These are phyloP conservation scores for Aegilops umbellulata DNA, from an alignment of 176 grass and related monocot genomes.

Conservation along the genomic window DNA sequence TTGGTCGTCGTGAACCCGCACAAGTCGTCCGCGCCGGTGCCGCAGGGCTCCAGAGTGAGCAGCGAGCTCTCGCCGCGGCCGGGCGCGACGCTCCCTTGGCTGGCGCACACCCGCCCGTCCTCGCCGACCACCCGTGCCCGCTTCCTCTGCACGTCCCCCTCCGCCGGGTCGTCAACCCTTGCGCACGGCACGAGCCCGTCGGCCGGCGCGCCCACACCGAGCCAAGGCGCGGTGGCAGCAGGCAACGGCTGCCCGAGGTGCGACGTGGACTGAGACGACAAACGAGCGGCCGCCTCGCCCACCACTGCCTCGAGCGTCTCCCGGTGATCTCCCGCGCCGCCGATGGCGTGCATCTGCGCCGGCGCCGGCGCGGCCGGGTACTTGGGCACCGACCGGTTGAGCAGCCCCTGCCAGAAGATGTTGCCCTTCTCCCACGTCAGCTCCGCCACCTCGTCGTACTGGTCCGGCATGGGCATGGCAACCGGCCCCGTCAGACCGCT, in stretches of 20 bases:
- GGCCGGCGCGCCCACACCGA: not conserved
- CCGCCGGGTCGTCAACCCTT: slow-evolving; percentile 16
- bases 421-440: slow-evolving; percentile 84
- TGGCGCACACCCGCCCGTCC: slow-evolving; percentile 48
- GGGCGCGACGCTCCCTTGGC: slow-evolving; percentile 65
- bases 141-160: slow-evolving; percentile 31
- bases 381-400: slow-evolving; percentile 38
- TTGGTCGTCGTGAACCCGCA: slow-evolving; percentile 53
- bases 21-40: slow-evolving; percentile 35
- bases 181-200: slow-evolving; percentile 71
- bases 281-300: slow-evolving; percentile 57
- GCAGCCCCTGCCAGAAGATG: slow-evolving; percentile 66
- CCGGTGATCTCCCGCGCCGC: slow-evolving; percentile 20
- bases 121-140: slow-evolving; percentile 39
- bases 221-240: not conserved
- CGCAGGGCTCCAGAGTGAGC: slow-evolving; percentile 47
- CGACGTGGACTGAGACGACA: not conserved
- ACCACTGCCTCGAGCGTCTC: slow-evolving; percentile 90
- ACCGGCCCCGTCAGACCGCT: not conserved
- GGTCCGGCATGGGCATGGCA: slow-evolving; percentile 32
- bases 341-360: slow-evolving; percentile 20
- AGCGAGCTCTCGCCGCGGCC: slow-evolving; percentile 44
- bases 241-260: slow-evolving; percentile 16
- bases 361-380: not conserved
- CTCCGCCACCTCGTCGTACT: slow-evolving; percentile 80